Evolutionary conservation across 768 basidiomycete species (phyloP), one percentile per base, ranked within the genome.

Genomic region (Pulveroboletus frians): DNA sequence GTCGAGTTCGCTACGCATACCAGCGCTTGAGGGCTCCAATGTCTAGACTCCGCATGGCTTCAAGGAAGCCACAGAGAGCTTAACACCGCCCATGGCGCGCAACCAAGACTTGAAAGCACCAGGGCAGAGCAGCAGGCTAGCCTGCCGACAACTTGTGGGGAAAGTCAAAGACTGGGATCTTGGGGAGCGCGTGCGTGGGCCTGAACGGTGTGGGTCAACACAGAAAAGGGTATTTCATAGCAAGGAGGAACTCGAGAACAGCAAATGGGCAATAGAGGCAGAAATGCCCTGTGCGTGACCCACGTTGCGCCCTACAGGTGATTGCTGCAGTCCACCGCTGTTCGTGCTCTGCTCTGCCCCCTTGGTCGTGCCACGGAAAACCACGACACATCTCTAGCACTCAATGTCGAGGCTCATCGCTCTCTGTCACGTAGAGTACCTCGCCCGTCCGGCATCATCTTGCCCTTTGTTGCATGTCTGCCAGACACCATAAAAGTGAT

Each of bases 351-450:
- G 65, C 74, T 81, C 78, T 36, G 55, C 68, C 64, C 44, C 56
- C 15, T 6, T 6, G 18, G 39, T 5, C 15, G 44, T 47, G 56
- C 55, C 55, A 57, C 57, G 55, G 52, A 49, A 59, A 67, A 37
- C 78, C 73, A 69, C 72, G 79, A 76, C 72, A 74, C 70, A 53
- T 74, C 75, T 81, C 80, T 81, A 23, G 65, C 54, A 49, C 49
- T 37, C 56, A 50, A 50, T 9, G 20, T 57, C 52, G 52, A 50
- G 37, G 43, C 40, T 10, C 18, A 30, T 26, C 37, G 42, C 32
- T 45, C 41, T 23, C n/a, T 23, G 49, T 42, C 55, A 58, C 57
- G 53, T 30, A 39, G 59, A 59, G 66, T 64, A 67, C 66, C 71
- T 60, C 71, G 66, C 69, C 64, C 72, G 76, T 76, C 80, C 71